Conservation (phyloP, 1,284 basidiomycete species). For the Tranzscheliella williamsii region DNA sequence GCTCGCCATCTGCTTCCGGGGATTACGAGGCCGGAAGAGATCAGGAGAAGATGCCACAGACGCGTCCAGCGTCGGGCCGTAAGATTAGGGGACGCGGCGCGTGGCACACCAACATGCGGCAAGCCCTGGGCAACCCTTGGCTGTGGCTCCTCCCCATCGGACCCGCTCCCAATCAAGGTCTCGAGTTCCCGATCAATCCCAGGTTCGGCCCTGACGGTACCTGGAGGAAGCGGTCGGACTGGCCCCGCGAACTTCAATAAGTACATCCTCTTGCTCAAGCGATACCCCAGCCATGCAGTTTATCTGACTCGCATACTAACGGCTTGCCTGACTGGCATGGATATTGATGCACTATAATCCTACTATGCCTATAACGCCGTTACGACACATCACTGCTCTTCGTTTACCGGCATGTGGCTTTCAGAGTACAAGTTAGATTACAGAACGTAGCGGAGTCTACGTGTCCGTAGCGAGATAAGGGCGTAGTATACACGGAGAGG, state of each 20-base stretch:
- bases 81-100: neutral
- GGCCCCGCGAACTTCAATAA: constrained; percentile 19
- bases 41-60: neutral
- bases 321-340: too few relatives aligned
- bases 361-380: too few relatives aligned
- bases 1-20: neutral
- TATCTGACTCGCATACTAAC: too few relatives aligned
- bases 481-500: neutral
- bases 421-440: too few relatives aligned
- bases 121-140: constrained; percentile 5
- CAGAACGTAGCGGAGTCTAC: neutral
- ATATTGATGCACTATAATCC: too few relatives aligned
- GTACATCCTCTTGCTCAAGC: neutral
- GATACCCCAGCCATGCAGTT: too few relatives aligned
- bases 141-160: constrained; percentile 23
- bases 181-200: constrained; percentile 31
- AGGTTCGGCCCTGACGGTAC: constrained; percentile 22
- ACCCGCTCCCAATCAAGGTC: constrained; percentile 13
- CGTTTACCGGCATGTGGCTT: too few relatives aligned
- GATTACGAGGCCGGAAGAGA: neutral
- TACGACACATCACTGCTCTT: too few relatives aligned
- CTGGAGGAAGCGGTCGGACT: constrained; percentile 13
- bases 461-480: too few relatives aligned
- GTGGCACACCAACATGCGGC: constrained; percentile 11
- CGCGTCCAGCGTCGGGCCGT: neutral